Conservation (phyloP, 73 alveolate species). For the Paramecium tetraurelia region DNA sequence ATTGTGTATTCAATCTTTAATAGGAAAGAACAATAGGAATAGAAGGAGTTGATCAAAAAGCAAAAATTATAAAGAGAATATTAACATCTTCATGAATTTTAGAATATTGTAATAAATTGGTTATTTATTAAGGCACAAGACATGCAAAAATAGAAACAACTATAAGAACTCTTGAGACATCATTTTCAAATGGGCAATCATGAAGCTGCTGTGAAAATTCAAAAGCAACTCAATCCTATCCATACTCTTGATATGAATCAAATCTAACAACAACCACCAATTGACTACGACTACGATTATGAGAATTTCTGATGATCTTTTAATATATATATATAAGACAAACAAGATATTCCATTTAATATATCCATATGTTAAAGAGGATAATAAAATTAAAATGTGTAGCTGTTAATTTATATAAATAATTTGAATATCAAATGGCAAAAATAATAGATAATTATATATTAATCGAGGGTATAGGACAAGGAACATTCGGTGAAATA, state of each 20-base stretch:
- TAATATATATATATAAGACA: background rate
- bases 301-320: background rate
- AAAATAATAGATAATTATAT: slow-evolving; percentile 61
- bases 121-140: slow-evolving; percentile 12
- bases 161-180: slow-evolving; percentile 33
- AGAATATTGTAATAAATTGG: background rate
- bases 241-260: slow-evolving; percentile 3
- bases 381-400: background rate
- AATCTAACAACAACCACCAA: background rate
- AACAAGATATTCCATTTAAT: background rate
- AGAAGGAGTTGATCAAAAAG: background rate
- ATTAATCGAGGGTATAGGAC: slow-evolving; percentile 49
- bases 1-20: background rate
- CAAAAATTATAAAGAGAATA: slow-evolving; percentile 34
- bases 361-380: background rate
- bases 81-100: slow-evolving; percentile 35
- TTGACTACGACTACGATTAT: slow-evolving; percentile 40
- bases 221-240: slow-evolving; percentile 7
- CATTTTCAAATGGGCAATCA: slow-evolving; percentile 27
- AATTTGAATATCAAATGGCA: slow-evolving; percentile 47
- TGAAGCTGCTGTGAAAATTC: slow-evolving; percentile 39
- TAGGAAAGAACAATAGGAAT: slow-evolving; percentile 13
- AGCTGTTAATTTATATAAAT: slow-evolving; percentile 3
- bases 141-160: slow-evolving; percentile 27
- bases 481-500: slow-evolving; percentile 62